phyloP scores from a whole-genome alignment of 2,329 filamentous ascomycete species.

The Talaromyces sp. region DNA sequence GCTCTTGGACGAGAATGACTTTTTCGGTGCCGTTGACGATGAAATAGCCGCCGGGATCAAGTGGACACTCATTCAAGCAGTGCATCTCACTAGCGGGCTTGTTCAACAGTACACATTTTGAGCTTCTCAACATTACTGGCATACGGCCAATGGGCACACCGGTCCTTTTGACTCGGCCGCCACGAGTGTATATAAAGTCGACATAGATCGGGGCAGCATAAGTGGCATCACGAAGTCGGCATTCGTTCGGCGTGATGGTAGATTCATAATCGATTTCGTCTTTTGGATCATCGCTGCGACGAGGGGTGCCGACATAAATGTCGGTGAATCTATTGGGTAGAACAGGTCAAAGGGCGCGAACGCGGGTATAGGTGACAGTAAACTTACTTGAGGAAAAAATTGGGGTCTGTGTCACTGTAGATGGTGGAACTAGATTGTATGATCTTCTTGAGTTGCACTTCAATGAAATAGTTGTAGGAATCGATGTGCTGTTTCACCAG shows the following conservation, averaged over 20 bases:
- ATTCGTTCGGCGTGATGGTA: slow-evolving; percentile 86
- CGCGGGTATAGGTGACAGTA: neutral
- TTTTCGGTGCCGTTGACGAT: slow-evolving; percentile 97
- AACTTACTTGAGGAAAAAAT: slow-evolving; percentile 74
- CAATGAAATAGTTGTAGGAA: slow-evolving; percentile 97
- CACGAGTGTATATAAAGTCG: slow-evolving; percentile 84
- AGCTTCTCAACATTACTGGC: slow-evolving; percentile 95
- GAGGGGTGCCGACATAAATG: slow-evolving; percentile 78
- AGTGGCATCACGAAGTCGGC: slow-evolving; percentile 92
- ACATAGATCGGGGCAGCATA: slow-evolving; percentile 93
- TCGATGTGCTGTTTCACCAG: slow-evolving; percentile 97
- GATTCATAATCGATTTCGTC: slow-evolving; percentile 39
- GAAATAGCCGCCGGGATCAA: slow-evolving; percentile 96
- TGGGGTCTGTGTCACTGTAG: slow-evolving; percentile 84
- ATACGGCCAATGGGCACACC: slow-evolving; percentile 76
- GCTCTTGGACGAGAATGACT: slow-evolving; percentile 96
- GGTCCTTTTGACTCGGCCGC: slow-evolving; percentile 65
- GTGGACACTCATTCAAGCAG: slow-evolving; percentile 85
- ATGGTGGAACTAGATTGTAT: slow-evolving; percentile 85
- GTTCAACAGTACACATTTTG: slow-evolving; percentile 79
- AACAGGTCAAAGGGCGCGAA: neutral
- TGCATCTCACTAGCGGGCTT: slow-evolving; percentile 88
- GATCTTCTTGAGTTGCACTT: slow-evolving; percentile 95
- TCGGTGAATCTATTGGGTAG: slow-evolving; percentile 59
- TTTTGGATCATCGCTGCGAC: slow-evolving; percentile 68